phyloP scores from a whole-genome alignment of 2,329 filamentous ascomycete species.

The Rhynchosporium secalis region DNA sequence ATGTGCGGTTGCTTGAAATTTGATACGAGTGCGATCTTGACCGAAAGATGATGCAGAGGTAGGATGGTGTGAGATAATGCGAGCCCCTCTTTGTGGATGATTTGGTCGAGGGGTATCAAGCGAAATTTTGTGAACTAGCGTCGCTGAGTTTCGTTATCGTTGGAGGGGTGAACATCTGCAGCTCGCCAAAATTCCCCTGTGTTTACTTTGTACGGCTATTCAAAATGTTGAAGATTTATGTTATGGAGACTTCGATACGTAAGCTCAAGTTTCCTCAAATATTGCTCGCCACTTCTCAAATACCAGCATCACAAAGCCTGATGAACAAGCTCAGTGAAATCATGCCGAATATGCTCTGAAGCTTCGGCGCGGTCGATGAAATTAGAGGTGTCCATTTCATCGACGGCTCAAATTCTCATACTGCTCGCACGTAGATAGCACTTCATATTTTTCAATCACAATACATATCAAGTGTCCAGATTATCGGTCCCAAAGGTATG shows the following conservation, averaged over 20 bases:
- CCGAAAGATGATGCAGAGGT: conserved; percentile 24
- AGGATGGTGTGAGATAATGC: conserved; percentile 16
- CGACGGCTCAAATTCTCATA: too few relatives aligned
- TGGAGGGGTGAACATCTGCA: not conserved
- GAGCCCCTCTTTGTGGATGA: conserved; percentile 18
- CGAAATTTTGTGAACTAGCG: not conserved
- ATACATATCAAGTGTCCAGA: not conserved
- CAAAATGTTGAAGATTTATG: too few relatives aligned
- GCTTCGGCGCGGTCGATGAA: conserved; percentile 7
- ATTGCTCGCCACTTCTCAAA: too few relatives aligned
- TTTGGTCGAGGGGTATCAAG: conserved; percentile 9
- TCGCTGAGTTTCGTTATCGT: not conserved
- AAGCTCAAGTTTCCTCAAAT: too few relatives aligned
- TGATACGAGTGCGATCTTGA: conserved; percentile 19
- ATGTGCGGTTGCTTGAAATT: conserved; percentile 13
- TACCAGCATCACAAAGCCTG: too few relatives aligned
- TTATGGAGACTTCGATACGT: too few relatives aligned
- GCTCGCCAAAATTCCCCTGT: not conserved
- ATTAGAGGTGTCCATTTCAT: not conserved
- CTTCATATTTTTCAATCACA: not conserved
- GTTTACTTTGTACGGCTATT: not conserved
- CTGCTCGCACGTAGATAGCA: too few relatives aligned
- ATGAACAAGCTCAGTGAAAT: too few relatives aligned
- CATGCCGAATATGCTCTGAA: not conserved
- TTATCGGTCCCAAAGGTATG: conserved; percentile 19